phyloP scores from a whole-genome alignment of 2,329 filamentous ascomycete genomes.

The Tolypocladium inflatum region DNA sequence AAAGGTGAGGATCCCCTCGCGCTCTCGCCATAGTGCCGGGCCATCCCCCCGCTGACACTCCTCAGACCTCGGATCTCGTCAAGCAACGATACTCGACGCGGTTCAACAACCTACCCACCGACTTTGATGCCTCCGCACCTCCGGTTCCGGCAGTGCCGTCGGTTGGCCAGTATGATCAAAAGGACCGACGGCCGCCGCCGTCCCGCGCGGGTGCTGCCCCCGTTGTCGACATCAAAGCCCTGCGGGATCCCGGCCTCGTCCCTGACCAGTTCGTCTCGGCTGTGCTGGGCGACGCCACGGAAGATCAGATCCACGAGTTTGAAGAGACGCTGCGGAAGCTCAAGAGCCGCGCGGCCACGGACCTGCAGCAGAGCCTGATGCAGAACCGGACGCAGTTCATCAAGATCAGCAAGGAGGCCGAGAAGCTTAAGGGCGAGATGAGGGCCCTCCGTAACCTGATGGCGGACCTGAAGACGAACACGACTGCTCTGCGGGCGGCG shows the following conservation, averaged over 20 bases:
- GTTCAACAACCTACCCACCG: conserved; percentile 67
- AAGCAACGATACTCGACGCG: conserved; percentile 91
- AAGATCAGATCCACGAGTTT: conserved; percentile 77
- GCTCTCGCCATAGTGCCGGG: conserved; percentile 1
- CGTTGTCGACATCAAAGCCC: conserved; percentile 63
- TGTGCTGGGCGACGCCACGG: conserved; percentile 74
- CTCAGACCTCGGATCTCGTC: conserved; percentile 68
- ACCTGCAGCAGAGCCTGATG: conserved; percentile 91
- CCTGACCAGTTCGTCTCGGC: conserved; percentile 71
- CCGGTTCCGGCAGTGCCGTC: conserved; percentile 61
- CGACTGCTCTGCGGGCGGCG: conserved; percentile 52
- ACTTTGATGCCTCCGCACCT: conserved; percentile 60
- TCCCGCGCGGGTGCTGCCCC: conserved; percentile 48
- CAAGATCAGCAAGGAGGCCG: conserved; percentile 97
- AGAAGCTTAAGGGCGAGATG: conserved; percentile 97
- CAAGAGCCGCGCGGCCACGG: conserved; percentile 67
- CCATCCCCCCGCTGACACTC: conserved; percentile 9
- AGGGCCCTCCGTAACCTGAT: conserved; percentile 80
- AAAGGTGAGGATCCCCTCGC: conserved; percentile 31
- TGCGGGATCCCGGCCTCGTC: conserved; percentile 70
- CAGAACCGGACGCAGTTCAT: conserved; percentile 98
- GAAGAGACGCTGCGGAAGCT: conserved; percentile 67
- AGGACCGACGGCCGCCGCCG: conserved; percentile 42
- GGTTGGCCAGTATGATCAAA: conserved; percentile 47
- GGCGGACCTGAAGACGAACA: conserved; percentile 80